A percentile compares a stretch with the other conserved stretches of the same genome.
phyloP scores from a whole-genome alignment of 345 rosid genomes.

The Gossypium herbaceum region DNA sequence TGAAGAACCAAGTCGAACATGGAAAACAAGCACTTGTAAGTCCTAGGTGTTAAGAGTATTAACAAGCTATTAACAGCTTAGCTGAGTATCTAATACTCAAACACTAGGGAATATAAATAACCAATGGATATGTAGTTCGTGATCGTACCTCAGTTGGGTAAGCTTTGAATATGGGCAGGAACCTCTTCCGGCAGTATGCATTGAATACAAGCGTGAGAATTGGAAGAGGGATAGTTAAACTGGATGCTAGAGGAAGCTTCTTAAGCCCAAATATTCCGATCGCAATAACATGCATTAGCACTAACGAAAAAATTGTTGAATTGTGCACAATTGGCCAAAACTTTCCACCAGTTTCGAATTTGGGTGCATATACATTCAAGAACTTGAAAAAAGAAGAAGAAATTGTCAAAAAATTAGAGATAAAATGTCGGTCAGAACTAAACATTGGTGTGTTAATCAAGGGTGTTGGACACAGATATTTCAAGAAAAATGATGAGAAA shows the following conservation, averaged over 20 bases:
- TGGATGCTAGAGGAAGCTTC: conserved; percentile 68
- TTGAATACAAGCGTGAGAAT: conserved; percentile 71
- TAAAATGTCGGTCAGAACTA: not conserved
- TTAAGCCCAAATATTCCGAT: conserved; percentile 83
- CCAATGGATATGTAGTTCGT: not conserved
- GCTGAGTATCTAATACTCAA: no score
- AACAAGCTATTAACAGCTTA: no score
- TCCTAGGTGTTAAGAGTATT: not conserved
- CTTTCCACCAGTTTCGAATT: conserved; percentile 72
- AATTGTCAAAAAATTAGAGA: not conserved
- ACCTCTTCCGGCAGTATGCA: conserved; percentile 67
- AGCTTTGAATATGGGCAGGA: conserved; percentile 59
- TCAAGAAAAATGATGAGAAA: not conserved
- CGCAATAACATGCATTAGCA: conserved; percentile 84
- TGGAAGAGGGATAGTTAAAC: conserved; percentile 73
- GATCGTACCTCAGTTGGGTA: conserved; percentile 72
- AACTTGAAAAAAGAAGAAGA: conserved; percentile 44
- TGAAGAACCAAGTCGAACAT: not conserved
- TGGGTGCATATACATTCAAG: conserved; percentile 66
- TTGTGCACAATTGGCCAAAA: conserved; percentile 82
- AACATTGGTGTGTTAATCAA: not conserved
- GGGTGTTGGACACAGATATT: not conserved
- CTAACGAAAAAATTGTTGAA: conserved; percentile 63
- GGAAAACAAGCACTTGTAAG: not conserved
- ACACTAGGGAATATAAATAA: not conserved